Evolutionary conservation across 768 basidiomycete genomes (phyloP), one percentile per base, ranked within the genome.

Genomic region (Cyathus striatus): DNA sequence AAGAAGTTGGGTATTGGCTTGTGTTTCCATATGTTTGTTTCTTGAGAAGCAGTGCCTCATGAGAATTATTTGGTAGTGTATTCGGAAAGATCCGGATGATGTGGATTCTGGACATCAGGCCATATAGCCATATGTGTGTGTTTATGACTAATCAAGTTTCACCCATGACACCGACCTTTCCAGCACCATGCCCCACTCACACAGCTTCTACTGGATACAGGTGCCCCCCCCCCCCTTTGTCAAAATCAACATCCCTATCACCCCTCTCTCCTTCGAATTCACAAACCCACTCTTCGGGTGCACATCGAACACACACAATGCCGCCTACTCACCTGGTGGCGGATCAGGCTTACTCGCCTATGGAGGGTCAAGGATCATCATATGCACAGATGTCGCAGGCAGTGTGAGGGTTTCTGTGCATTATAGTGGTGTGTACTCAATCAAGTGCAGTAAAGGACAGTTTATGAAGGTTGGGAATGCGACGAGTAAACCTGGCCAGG

Each of bases 321-420:
- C 52, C 12, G 68, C 65, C 0, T 69, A 79, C 48, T 64, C 72
- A 9, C 69, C 78, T 4, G 81, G 84, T 2, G 85, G 85, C 4
- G 85, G 86, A 56, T 75, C 72, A 2, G 80, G 80, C 2, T 68
- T 85, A 0, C 65, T 86, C 12, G 81, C 83, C 0, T 63, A 73
- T 41, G 76, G 78, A 16, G 81, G 81, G 23, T 72, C 78, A 3
- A 68, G 79, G 36, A 66, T 83, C 17, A 82, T 82, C 1, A 65
- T 85, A 33, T 83, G 84, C 6, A 79, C 83, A 5, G 83, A 86
- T 45, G 79, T 86, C 18, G 84, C 78, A 7, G 86, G 84, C 3
- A 79, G 77, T 23, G 74, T 88, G 27, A 72, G 84, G 16, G 72
- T 73, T 6, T 85, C 86, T 1, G 74, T 83, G 1, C 76, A 83